Evolutionary conservation across 2,329 filamentous ascomycete genomes (phyloP).

Genomic region (Tolypocladium capitatum): DNA sequence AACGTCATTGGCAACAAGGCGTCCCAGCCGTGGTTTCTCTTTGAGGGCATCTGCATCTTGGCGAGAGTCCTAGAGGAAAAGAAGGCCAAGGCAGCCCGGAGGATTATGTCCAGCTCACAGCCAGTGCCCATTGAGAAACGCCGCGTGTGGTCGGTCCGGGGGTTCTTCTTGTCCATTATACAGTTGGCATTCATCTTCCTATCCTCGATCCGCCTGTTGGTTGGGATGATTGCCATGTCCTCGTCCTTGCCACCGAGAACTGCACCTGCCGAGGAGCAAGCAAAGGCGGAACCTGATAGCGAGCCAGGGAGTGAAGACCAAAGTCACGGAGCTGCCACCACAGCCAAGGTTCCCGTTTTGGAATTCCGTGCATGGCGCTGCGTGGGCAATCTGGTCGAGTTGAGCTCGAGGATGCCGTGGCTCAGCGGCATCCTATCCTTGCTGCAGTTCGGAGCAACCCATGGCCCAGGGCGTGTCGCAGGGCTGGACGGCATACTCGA

Average conservation of each 20-base stretch:
- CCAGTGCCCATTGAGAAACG: slow-evolving; percentile 5
- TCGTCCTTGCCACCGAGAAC: slow-evolving; percentile 49
- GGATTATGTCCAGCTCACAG: slow-evolving; percentile 6
- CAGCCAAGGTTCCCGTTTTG: slow-evolving; percentile 49
- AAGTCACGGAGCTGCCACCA: slow-evolving; percentile 6
- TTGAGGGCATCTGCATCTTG: slow-evolving; percentile 68
- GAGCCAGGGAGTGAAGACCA: not conserved
- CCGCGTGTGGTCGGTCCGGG: slow-evolving; percentile 26
- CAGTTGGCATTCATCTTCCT: slow-evolving; percentile 43
- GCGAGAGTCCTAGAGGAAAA: slow-evolving; percentile 27
- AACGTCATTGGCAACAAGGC: slow-evolving; percentile 68
- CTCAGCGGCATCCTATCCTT: slow-evolving; percentile 62
- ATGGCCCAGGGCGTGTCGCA: slow-evolving; percentile 64
- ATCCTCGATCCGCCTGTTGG: slow-evolving; percentile 51
- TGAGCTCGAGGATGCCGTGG: slow-evolving; percentile 83
- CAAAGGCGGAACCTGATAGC: not conserved
- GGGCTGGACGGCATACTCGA: slow-evolving; percentile 67
- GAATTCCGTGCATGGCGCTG: slow-evolving; percentile 68
- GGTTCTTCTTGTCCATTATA: slow-evolving; percentile 41
- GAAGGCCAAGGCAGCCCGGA: slow-evolving; percentile 9
- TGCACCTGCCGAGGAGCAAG: slow-evolving; percentile 3
- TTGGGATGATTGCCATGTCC: slow-evolving; percentile 51
- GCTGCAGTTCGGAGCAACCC: slow-evolving; percentile 58
- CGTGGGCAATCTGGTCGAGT: slow-evolving; percentile 56
- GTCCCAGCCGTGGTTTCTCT: slow-evolving; percentile 80